Evolutionary conservation across 2,329 filamentous ascomycete species (phyloP), one percentile per base, ranked within the genome.

Genomic region (Fusarium abutilonis): DNA sequence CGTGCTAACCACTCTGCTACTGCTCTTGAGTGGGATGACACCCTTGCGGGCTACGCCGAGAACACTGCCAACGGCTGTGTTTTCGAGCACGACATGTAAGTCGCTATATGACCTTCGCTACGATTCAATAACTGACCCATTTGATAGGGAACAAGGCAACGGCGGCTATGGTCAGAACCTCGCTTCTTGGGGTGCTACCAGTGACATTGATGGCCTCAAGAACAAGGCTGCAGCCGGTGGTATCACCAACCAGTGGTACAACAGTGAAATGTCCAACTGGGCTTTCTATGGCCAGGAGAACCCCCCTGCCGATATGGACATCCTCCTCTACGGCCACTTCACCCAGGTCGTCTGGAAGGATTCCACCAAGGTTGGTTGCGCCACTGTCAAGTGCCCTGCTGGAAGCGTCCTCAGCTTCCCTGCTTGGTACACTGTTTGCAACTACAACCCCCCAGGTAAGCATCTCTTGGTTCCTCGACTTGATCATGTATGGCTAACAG

Each of bases 111-210:
- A 11, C 3, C 4, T 23, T 13, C 9, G 17, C 19, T 44, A 29
- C 6, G 23, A 4, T 3, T 13, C 10, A 9, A 34, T 40, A n/a
- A 21, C 77, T 82, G 60, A 82, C 70, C 56, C 14, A n/a, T 4
- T 56, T 3, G 38, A 56, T 68, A 87, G 83, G 69, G 74, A 79
- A 23, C 79, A 84, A 42, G 85, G 85, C 61, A 82, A 79, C 46
- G 86, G 86, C 52, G 82, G 83, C 40, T 96, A 95, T 73, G 95
- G 95, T 63, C 95, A 99, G 80, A 99, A 98, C 84, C 89, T 98
- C 56, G 94, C 91, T 72, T 88, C 89, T 67, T 82, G 76, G 73
- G 83, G 78, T 43, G 76, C 76, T 44, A 75, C 76, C 26, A 76
- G 70, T 34, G 67, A 79, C 42, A 75, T 79, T 21, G 64, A 69